Evolutionary conservation across 2,329 filamentous ascomycete species (phyloP), one percentile per base, ranked within the genome.

Genomic region (Alternaria triticimaculans): DNA sequence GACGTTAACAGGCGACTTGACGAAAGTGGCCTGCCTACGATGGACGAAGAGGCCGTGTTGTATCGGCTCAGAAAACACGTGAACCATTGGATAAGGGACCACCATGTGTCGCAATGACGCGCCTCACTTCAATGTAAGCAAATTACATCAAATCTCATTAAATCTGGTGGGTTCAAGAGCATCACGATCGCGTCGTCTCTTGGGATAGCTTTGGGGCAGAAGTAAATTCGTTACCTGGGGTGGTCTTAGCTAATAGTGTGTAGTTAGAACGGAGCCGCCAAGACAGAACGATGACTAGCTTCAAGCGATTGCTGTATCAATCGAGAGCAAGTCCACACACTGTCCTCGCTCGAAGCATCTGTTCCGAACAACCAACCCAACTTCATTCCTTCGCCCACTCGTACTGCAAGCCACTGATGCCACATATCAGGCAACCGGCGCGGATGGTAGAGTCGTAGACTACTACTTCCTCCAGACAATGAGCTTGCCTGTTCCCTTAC

Each of bases 401-500:
- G 49, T 14, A 41, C 21, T 21, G 20, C 15, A 53, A 15, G 20
- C 37, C 37, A 10, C 5, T 41, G 37, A 0, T 0, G n/a, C 14
- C 30, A 41, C 20, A 15, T 3, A 1, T 4, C 41, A 10, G 28
- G 33, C 28, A 15, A 37, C 20, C 20, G 6, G 20, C 14, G 8
- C 49, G 28, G 20, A 23, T 23, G 23, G 20, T 37, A 23, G 37
- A 21, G 9, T 25, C 5, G 5, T 20, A 53, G 49, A 23, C 30
- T 21, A 23, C 14, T 33, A 61, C 51, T 69, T 62, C 54, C 46
- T 64, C 69, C 69, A 88, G 78, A 74, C 41, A 14, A 76, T 62
- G 9, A 74, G 43, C 64, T 75, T 73, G 5, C 70, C 74, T 41
- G 50, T 7, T 1, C 74, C 74, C 62, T n/a, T 62, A 2, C 66